Evolutionary conservation across 345 rosid genomes (phyloP).

Genomic region (Populus ilicifolia): DNA sequence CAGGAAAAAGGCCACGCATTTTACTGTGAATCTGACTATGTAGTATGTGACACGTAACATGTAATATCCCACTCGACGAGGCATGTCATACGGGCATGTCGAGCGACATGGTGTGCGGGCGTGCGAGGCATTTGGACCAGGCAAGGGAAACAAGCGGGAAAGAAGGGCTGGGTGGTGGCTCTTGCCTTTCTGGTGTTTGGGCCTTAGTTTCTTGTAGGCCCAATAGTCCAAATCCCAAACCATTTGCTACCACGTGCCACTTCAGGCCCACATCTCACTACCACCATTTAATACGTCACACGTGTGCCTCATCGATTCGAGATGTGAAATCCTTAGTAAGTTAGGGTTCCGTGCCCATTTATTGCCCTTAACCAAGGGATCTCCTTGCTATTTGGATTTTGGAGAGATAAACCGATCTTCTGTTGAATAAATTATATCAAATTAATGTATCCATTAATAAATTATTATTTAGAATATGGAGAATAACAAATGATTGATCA

Average conservation of each 20-base stretch:
- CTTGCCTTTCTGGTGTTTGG: neutral
- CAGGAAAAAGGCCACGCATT: no score
- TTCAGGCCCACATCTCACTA: constrained; percentile 24
- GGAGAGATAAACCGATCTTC: no score
- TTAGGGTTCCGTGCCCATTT: neutral
- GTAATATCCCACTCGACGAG: neutral
- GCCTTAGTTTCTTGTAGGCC: neutral
- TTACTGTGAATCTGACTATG: no score
- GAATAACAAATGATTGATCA: no score
- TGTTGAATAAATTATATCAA: no score
- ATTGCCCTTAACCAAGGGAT: neutral
- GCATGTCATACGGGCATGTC: neutral
- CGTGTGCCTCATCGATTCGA: constrained; percentile 23
- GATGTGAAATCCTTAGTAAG: neutral
- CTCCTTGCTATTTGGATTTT: no score
- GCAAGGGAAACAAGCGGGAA: neutral
- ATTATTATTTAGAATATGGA: no score
- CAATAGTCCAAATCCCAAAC: constrained; percentile 2
- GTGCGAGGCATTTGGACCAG: neutral
- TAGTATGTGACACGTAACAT: no score
- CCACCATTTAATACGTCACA: constrained; percentile 26
- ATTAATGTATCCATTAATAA: no score
- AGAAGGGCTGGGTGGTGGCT: neutral
- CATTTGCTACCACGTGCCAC: constrained; percentile 21
- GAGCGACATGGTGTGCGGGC: neutral